phyloP scores from a whole-genome alignment of 2,329 filamentous ascomycete species.

The Bipolaris cookei region DNA sequence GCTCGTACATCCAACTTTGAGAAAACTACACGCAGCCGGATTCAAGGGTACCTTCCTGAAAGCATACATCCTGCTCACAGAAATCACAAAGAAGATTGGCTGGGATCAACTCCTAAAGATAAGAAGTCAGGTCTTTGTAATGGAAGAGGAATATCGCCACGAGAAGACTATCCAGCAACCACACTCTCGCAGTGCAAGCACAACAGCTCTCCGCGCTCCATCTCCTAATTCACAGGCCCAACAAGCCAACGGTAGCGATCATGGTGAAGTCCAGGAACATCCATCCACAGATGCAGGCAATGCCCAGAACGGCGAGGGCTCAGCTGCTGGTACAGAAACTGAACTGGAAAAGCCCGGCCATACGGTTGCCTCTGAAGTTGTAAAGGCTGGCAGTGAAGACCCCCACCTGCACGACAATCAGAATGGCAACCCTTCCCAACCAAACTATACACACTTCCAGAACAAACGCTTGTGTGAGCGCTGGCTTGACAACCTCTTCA shows the following conservation, averaged over 20 bases:
- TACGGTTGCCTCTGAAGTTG: slow-evolving; percentile 76
- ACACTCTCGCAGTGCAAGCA: slow-evolving; percentile 75
- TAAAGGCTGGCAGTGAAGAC: slow-evolving; percentile 76
- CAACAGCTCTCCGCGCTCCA: slow-evolving; percentile 75
- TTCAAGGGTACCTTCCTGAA: slow-evolving; percentile 97
- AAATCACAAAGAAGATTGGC: slow-evolving; percentile 94
- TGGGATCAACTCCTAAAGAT: slow-evolving; percentile 97
- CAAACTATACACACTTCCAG: slow-evolving; percentile 87
- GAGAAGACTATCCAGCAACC: slow-evolving; percentile 64
- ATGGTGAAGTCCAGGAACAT: slow-evolving; percentile 38
- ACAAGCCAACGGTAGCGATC: slow-evolving; percentile 43
- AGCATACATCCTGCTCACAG: slow-evolving; percentile 90
- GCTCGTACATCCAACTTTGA: slow-evolving; percentile 82
- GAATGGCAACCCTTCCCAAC: slow-evolving; percentile 58
- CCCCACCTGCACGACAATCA: slow-evolving; percentile 27
- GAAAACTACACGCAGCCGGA: slow-evolving; percentile 82
- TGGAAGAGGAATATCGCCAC: slow-evolving; percentile 97
- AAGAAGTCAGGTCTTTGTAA: slow-evolving; percentile 95
- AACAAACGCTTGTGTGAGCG: slow-evolving; percentile 97
- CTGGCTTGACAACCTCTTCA: slow-evolving; percentile 98
- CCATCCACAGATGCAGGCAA: slow-evolving; percentile 33
- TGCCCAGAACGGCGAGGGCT: slow-evolving; percentile 39
- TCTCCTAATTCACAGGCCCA: slow-evolving; percentile 51
- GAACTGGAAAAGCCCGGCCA: slow-evolving; percentile 78
- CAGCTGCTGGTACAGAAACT: slow-evolving; percentile 33